Evolutionary conservation across 345 rosid species (phyloP).

Genomic region (Firmiana major): DNA sequence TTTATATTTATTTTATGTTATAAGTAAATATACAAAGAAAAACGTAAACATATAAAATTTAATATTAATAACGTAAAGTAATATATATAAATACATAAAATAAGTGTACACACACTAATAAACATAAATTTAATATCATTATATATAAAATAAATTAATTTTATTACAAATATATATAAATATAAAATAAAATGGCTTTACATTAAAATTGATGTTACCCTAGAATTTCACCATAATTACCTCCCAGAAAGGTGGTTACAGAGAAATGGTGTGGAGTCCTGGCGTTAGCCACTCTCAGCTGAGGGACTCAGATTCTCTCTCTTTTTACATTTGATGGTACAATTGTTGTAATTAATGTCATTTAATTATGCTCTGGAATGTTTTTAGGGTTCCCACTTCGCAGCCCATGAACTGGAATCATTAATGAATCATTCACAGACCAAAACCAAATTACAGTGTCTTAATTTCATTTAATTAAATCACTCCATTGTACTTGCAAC

Average conservation of each 20-base stretch:
- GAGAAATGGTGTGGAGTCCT: not conserved
- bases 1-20: no score
- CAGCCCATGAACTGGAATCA: not conserved
- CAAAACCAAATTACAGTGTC: not conserved
- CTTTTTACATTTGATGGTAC: not conserved
- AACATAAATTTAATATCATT: no score
- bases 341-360: not conserved
- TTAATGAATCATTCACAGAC: not conserved
- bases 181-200: no score
- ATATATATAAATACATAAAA: no score
- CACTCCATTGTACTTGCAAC: not conserved
- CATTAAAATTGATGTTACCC: no score
- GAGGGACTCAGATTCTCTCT: not conserved
- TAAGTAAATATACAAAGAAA: no score
- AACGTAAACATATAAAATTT: no score
- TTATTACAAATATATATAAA: no score
- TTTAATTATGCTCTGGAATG: slow-evolving; percentile 4
- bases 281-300: not conserved
- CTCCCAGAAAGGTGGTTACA: not conserved
- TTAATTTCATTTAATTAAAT: not conserved
- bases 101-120: no score
- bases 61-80: no score
- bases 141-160: no score
- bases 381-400: not conserved
- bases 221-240: no score